Evolutionary conservation across 441 rosid genomes (phyloP).

Genomic region (Gossypium davidsonii): DNA sequence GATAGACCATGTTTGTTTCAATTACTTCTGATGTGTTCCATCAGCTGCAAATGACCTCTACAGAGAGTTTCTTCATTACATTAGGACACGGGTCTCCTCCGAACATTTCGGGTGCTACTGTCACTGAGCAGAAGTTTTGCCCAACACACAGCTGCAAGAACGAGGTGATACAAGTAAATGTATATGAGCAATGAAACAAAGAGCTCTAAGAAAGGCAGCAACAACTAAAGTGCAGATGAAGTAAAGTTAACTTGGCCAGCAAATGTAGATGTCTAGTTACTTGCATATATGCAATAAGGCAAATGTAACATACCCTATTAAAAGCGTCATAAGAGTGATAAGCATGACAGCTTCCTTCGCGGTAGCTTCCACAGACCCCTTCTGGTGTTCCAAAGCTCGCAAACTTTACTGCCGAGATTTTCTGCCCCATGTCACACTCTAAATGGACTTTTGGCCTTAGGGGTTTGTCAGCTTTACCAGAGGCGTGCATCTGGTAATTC

Average conservation of each 20-base stretch:
- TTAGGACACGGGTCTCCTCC: constrained; percentile 91
- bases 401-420: constrained; percentile 66
- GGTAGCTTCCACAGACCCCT: constrained; percentile 85
- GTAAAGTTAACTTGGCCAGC: background rate
- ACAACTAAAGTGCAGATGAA: background rate
- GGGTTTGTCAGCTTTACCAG: constrained; percentile 73
- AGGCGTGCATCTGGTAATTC: constrained; percentile 74
- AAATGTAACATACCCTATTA: constrained; percentile 49
- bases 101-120: constrained; percentile 86
- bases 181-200: background rate
- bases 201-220: background rate
- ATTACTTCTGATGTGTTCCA: constrained; percentile 9
- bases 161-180: background rate
- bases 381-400: constrained; percentile 94
- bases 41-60: constrained; percentile 80
- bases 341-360: constrained; percentile 77
- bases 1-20: constrained; percentile 14
- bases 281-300: background rate
- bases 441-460: constrained; percentile 80
- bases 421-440: constrained; percentile 72
- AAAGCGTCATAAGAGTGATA: constrained; percentile 90
- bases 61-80: constrained; percentile 89
- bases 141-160: constrained; percentile 80
- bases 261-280: background rate
- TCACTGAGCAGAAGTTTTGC: constrained; percentile 78